A percentile compares a stretch with the other conserved stretches of the same genome.
Evolutionary conservation across 1,284 basidiomycete species (phyloP).

Genomic region (Marasmius tenuissimus): DNA sequence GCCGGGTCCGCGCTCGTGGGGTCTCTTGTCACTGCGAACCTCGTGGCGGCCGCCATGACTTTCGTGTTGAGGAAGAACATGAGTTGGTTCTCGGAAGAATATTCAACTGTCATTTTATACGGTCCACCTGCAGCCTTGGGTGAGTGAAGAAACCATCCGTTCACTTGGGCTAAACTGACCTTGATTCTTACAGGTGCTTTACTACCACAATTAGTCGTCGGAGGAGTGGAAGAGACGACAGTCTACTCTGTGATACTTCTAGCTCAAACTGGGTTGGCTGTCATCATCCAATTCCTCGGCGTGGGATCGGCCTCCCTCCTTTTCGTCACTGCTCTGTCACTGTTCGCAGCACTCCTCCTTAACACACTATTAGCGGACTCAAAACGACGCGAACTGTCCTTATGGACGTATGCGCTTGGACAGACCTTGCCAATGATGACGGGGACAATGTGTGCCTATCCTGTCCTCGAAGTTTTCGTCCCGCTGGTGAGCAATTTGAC

Average conservation of each 20-base stretch:
- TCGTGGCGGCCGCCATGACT: slow-evolving; percentile 74
- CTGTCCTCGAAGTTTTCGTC: slow-evolving; percentile 87
- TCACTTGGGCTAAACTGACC: slow-evolving; percentile 1
- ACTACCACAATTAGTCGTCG: slow-evolving; percentile 54
- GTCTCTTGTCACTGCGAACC: slow-evolving; percentile 65
- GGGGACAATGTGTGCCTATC: slow-evolving; percentile 69
- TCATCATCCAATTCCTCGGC: slow-evolving; percentile 56
- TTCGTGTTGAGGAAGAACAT: slow-evolving; percentile 63
- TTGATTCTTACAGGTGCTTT: slow-evolving; percentile 46
- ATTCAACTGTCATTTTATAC: slow-evolving; percentile 75
- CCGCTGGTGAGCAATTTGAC: slow-evolving; percentile 65
- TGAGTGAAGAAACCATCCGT: slow-evolving; percentile 28
- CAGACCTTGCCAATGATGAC: slow-evolving; percentile 63
- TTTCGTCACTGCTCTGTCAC: slow-evolving; percentile 55
- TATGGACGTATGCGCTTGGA: slow-evolving; percentile 69
- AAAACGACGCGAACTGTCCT: slow-evolving; percentile 39
- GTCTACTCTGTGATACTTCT: slow-evolving; percentile 65
- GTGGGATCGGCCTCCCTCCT: slow-evolving; percentile 73
- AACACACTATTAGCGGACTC: slow-evolving; percentile 42
- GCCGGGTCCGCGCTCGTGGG: slow-evolving; percentile 53
- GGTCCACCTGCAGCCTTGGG: slow-evolving; percentile 73
- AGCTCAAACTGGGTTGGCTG: slow-evolving; percentile 52
- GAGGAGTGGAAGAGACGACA: slow-evolving; percentile 56
- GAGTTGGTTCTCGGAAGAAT: slow-evolving; percentile 82
- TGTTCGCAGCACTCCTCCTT: slow-evolving; percentile 52